Conservation (phyloP, 2,329 filamentous ascomycete genomes). For the Monilinia fructicola region DNA sequence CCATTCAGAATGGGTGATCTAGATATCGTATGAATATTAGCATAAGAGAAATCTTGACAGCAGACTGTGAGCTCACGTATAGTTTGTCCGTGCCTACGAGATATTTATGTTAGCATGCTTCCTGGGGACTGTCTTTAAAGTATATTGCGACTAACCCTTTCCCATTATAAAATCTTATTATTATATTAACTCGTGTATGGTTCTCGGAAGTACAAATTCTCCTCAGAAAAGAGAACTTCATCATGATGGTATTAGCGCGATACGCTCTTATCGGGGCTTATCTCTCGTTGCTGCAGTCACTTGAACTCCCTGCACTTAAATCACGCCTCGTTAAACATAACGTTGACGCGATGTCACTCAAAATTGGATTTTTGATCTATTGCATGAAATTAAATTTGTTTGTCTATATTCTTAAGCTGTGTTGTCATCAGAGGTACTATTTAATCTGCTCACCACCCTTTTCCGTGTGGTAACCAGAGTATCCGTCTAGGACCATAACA, state of each 20-base stretch:
- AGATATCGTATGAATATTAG: slow-evolving; percentile 29
- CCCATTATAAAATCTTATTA: slow-evolving; percentile 32
- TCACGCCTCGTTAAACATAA: neutral
- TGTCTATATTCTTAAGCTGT: neutral
- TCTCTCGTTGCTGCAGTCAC: neutral
- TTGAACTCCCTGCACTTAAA: neutral
- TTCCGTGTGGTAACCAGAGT: neutral
- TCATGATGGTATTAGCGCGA: slow-evolving; percentile 9
- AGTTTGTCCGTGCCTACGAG: slow-evolving; percentile 55
- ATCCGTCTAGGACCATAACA: neutral
- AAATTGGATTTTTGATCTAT: neutral
- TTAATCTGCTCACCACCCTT: neutral
- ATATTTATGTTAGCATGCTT: slow-evolving; percentile 11
- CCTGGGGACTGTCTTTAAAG: neutral
- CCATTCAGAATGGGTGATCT: slow-evolving; percentile 98
- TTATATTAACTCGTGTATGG: slow-evolving; percentile 3
- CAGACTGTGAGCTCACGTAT: slow-evolving; percentile 32
- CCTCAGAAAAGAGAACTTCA: neutral
- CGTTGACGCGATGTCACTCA: neutral
- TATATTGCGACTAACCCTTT: slow-evolving; percentile 33
- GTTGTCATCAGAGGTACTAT: neutral
- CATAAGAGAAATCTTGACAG: slow-evolving; percentile 7
- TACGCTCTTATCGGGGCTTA: slow-evolving; percentile 16
- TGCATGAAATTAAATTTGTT: neutral
- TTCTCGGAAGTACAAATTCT: neutral